Percentiles rank a stretch among this genome's conserved stretches.
These are phyloP conservation scores for Cyberlindnera xishuangbannaensis DNA, from an alignment of 805 yeast genomes.

Conservation along the genomic window DNA sequence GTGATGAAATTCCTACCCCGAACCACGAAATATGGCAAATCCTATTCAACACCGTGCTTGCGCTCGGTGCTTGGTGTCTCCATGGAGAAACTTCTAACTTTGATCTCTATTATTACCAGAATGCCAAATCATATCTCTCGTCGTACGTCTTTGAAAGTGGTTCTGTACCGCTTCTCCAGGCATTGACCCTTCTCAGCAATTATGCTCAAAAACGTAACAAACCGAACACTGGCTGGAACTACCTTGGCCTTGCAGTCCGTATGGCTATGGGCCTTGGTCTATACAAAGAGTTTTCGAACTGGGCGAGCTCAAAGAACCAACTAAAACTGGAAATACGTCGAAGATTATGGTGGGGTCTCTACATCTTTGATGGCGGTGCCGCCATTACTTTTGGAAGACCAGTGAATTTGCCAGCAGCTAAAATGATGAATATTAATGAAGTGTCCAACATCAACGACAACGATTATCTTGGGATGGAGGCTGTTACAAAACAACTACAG, in stretches of 20 bases:
- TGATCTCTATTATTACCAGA: constrained; percentile 51
- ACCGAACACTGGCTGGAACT: constrained; percentile 66
- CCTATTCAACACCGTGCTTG: constrained; percentile 49
- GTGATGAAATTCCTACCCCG: constrained; percentile 35
- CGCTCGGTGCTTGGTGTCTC: constrained; percentile 66
- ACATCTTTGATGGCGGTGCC: constrained; percentile 57
- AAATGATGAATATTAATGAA: constrained; percentile 41
- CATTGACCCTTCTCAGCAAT: constrained; percentile 48
- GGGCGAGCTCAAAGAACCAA: constrained; percentile 33
- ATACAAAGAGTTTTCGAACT: constrained; percentile 45
- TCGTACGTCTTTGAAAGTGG: constrained; percentile 54
- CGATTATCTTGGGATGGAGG: constrained; percentile 19
- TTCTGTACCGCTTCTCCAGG: constrained; percentile 46
- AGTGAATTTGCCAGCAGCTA: constrained; percentile 41
- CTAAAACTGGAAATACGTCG: constrained; percentile 49
- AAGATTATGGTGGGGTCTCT: constrained; percentile 65
- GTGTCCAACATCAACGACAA: constrained; percentile 48
- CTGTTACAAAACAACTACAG: constrained; percentile 14
- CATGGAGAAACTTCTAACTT: constrained; percentile 47
- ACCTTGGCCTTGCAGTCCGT: constrained; percentile 55
- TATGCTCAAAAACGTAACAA: constrained; percentile 61
- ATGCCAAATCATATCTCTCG: constrained; percentile 41
- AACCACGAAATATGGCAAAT: constrained; percentile 46
- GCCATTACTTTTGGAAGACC: constrained; percentile 65
- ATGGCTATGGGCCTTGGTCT: constrained; percentile 66